phyloP scores from a whole-genome alignment of 305 asterid genomes.

The Solanum chacoense region DNA sequence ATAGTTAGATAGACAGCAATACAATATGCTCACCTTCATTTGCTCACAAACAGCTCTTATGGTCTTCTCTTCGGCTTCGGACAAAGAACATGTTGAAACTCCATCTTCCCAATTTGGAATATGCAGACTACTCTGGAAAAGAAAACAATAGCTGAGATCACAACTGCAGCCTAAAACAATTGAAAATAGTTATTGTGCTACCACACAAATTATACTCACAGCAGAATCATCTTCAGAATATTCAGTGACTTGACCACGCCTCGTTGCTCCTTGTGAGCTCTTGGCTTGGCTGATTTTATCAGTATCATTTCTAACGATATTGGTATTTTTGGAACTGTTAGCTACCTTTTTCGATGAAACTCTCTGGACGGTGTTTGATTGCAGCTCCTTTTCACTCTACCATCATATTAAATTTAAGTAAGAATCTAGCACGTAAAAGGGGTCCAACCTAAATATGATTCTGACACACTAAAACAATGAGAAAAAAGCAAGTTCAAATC shows the following conservation, averaged over 20 bases:
- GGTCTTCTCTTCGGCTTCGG: slow-evolving; percentile 82
- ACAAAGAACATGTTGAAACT: slow-evolving; percentile 42
- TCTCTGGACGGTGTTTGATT: slow-evolving; percentile 18
- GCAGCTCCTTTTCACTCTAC: slow-evolving; percentile 40
- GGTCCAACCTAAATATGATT: not conserved
- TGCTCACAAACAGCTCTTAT: slow-evolving; percentile 43
- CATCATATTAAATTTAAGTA: not conserved
- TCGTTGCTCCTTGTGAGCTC: slow-evolving; percentile 16
- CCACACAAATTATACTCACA: slow-evolving; percentile 35
- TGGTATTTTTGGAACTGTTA: slow-evolving; percentile 17
- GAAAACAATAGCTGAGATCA: not conserved
- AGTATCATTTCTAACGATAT: slow-evolving; percentile 23
- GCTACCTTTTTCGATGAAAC: slow-evolving; percentile 15
- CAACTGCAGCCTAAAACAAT: not conserved
- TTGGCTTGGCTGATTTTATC: slow-evolving; percentile 18
- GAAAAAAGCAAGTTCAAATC: not conserved
- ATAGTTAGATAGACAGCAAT: not conserved
- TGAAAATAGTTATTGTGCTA: not conserved
- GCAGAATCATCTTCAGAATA: slow-evolving; percentile 76
- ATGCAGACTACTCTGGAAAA: slow-evolving; percentile 47
- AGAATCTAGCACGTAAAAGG: not conserved
- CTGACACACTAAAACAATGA: not conserved
- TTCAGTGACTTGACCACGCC: slow-evolving; percentile 28
- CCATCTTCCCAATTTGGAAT: slow-evolving; percentile 59
- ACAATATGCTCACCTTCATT: slow-evolving; percentile 25